phyloP scores from a whole-genome alignment of 306 rosid genomes.

The Urtica urens region DNA sequence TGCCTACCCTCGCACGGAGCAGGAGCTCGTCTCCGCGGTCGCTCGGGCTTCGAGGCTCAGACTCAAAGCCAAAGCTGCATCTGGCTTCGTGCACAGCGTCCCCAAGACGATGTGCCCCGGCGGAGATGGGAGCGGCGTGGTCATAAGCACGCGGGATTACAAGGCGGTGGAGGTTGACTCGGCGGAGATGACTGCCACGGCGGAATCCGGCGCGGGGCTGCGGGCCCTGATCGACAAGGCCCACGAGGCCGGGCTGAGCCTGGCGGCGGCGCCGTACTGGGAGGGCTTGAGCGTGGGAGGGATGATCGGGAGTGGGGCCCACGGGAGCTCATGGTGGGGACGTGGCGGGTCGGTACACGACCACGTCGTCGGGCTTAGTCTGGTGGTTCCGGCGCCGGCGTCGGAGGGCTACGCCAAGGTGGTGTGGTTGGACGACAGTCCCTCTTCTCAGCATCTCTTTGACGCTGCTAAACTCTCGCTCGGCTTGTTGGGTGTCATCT shows the following conservation, averaged over 20 bases:
- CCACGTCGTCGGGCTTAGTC: slow-evolving; percentile 37
- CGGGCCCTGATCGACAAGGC: slow-evolving; percentile 24
- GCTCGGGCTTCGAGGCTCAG: slow-evolving; percentile 34
- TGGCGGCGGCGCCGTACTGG: slow-evolving; percentile 39
- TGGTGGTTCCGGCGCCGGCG: slow-evolving; percentile 41
- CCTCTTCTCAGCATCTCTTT: slow-evolving; percentile 37
- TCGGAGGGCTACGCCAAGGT: slow-evolving; percentile 55
- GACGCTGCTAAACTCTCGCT: slow-evolving; percentile 55
- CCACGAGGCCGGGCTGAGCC: slow-evolving; percentile 26
- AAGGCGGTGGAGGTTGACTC: slow-evolving; percentile 16
- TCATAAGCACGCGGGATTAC: slow-evolving; percentile 22
- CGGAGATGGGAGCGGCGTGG: background rate
- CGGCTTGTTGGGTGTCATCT: slow-evolving; percentile 59
- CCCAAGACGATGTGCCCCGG: slow-evolving; percentile 52
- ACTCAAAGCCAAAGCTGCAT: slow-evolving; percentile 44
- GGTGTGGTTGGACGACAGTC: slow-evolving; percentile 22
- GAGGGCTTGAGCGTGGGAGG: slow-evolving; percentile 42
- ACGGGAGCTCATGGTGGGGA: slow-evolving; percentile 57
- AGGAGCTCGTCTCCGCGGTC: slow-evolving; percentile 40
- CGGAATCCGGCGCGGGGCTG: slow-evolving; percentile 26
- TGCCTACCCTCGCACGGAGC: slow-evolving; percentile 46
- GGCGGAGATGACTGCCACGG: slow-evolving; percentile 15
- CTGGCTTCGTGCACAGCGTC: slow-evolving; percentile 54
- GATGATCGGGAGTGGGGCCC: slow-evolving; percentile 31
- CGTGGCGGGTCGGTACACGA: slow-evolving; percentile 69